Evolutionary conservation across 192 early-diverging fungal genomes (phyloP).

Genomic region (Thamnidium elegans): DNA sequence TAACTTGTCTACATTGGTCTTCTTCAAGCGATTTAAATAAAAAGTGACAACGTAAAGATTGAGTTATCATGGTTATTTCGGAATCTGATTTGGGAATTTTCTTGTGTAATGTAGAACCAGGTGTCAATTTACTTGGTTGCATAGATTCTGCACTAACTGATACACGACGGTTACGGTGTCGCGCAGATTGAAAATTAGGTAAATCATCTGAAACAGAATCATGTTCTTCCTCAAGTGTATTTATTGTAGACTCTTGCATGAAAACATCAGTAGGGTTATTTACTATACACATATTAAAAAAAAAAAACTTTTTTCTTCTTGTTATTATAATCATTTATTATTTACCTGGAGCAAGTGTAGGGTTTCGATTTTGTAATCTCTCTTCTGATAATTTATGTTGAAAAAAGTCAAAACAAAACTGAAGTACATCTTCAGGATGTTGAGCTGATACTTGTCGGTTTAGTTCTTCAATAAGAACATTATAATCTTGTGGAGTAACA

Average conservation of each 20-base stretch:
- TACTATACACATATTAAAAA: background rate
- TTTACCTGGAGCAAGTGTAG: slow-evolving; percentile 28
- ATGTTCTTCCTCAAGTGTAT: background rate
- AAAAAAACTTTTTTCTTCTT: background rate
- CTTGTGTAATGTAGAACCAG: background rate
- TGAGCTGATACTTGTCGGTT: background rate
- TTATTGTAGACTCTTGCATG: background rate
- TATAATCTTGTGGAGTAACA: background rate
- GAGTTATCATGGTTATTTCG: slow-evolving; percentile 23
- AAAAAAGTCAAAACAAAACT: slow-evolving; percentile 22
- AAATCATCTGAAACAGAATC: slow-evolving; percentile 1
- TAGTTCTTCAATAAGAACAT: background rate
- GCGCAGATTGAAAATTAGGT: slow-evolving; percentile 17
- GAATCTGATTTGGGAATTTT: slow-evolving; percentile 29
- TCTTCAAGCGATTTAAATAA: slow-evolving; percentile 39
- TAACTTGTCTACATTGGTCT: slow-evolving; percentile 32
- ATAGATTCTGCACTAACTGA: slow-evolving; percentile 47
- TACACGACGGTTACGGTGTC: slow-evolving; percentile 23
- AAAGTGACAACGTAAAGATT: slow-evolving; percentile 28
- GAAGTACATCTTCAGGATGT: slow-evolving; percentile 14
- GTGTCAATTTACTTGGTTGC: slow-evolving; percentile 9
- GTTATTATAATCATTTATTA: background rate
- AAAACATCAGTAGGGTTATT: background rate
- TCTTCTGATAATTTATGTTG: slow-evolving; percentile 32
- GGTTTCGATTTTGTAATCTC: slow-evolving; percentile 17